Base-by-base conservation (phyloP, 305 asterid genomes). In the Coffea humblotiana region DNA sequence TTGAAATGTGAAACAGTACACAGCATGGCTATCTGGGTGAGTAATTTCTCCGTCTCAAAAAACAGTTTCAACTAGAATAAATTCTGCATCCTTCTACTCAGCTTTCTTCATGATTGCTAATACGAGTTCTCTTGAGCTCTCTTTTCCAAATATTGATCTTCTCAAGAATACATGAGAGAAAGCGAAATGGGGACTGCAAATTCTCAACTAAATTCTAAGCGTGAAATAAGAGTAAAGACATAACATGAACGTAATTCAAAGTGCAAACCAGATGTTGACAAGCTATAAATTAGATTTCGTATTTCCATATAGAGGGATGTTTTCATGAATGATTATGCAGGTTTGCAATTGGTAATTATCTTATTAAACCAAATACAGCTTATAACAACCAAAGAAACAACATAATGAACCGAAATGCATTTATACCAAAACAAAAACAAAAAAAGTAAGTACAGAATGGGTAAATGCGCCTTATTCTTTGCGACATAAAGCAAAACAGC, bases 401-500 rank as follows among this genome's bases (percentile, higher is more conserved):
- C 23, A 15, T 15, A 52, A 52, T 10, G 19, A 25, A 37, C 48
- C 0, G 7, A 70, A 14, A 11, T 9, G 14, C 16, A 43, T 8
- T 19, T 8, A 13, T n/a, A 40, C 43, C 43, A 40, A 70, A 45
- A 43, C 23, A 45, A 70, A 19, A 15, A 2, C 7, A 43, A 19
- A 43, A 23, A 23, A 8, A 43, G 18, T 18, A 70, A 21, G 18
- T 19, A 70, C 54, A n/a, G 6, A n/a, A 71, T n/a, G 58, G 49
- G 75, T 19, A 47, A 71, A 71, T 71, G 37, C 51, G 23, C n/a
- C 58, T 9, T 11, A n/a, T n/a, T 71, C 75, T 10, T 71, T 71
- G 29, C 4, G 75, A n/a, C 60, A 70, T 21, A 71, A 71, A 71
- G 75, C 40, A 19, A 71, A 71, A 71, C 75, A 71, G 37, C 60